Evolutionary conservation across 2,329 filamentous ascomycete species (phyloP).

Genomic region (Epichloe sibirici): DNA sequence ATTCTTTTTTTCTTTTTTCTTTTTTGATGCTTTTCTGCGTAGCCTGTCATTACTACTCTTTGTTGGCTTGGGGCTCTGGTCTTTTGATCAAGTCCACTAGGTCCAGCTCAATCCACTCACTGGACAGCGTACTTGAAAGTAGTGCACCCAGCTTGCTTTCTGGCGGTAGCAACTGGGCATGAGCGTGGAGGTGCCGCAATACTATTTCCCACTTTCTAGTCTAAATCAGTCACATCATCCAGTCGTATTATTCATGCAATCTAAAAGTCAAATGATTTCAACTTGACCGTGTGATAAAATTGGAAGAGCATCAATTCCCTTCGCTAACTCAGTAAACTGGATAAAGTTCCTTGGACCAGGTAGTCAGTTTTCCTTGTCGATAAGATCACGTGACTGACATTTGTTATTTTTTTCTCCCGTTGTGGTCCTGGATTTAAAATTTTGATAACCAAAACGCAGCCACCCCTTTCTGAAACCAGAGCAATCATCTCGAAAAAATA

Average conservation of each 20-base stretch:
- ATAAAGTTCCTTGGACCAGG: no score
- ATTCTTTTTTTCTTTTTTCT: no score
- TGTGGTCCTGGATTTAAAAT: no score
- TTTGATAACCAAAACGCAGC: no score
- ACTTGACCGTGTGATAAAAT: no score
- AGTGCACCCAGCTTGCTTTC: not conserved
- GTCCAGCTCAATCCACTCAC: conserved; percentile 1
- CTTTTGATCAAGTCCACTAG: not conserved
- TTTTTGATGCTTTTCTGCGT: not conserved
- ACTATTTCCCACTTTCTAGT: not conserved
- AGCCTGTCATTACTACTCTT: not conserved
- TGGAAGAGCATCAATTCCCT: no score
- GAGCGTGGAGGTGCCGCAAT: not conserved
- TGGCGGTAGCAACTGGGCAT: not conserved
- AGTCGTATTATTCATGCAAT: no score
- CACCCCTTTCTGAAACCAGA: no score
- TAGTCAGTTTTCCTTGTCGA: not conserved
- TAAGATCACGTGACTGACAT: conserved; percentile 12
- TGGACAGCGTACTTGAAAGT: not conserved
- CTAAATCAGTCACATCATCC: not conserved
- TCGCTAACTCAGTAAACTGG: no score
- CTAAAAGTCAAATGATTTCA: no score
- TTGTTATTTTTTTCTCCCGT: not conserved
- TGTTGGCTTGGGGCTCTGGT: not conserved
- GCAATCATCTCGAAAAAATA: not conserved